These are phyloP conservation scores for Candida odintsovae DNA, from an alignment of 805 yeast species.

Conservation along the genomic window DNA sequence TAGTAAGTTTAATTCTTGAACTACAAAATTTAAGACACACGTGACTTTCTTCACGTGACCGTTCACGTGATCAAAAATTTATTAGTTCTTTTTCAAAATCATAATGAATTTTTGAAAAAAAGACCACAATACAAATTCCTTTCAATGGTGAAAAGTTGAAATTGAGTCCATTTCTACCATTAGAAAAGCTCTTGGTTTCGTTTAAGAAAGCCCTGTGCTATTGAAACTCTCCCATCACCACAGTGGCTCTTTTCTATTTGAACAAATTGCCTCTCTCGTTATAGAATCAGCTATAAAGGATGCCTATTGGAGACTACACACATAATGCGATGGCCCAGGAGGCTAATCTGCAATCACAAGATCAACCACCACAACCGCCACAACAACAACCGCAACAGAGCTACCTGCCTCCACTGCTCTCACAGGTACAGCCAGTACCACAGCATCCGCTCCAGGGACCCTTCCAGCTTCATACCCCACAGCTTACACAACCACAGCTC, in stretches of 20 bases:
- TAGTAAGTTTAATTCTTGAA: too few relatives aligned
- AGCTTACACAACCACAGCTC: background rate
- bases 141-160: background rate
- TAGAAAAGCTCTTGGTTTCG: background rate
- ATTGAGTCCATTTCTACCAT: background rate
- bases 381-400: background rate
- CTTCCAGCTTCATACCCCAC: background rate
- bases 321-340: too few relatives aligned
- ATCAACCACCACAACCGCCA: too few relatives aligned
- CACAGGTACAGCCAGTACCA: background rate
- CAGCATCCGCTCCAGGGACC: background rate
- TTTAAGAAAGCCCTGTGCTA: background rate
- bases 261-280: background rate
- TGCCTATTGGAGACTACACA: background rate
- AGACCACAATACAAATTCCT: background rate
- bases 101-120: background rate
- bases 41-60: too few relatives aligned
- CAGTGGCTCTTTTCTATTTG: background rate
- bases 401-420: background rate
- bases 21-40: too few relatives aligned
- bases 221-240: background rate
- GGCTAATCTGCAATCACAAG: too few relatives aligned
- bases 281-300: background rate
- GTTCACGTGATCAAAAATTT: background rate
- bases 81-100: background rate